A percentile compares a stretch with the other conserved stretches of the same genome.
Evolutionary conservation across 805 yeast species (phyloP).

Genomic region (Candida dajiaensis): DNA sequence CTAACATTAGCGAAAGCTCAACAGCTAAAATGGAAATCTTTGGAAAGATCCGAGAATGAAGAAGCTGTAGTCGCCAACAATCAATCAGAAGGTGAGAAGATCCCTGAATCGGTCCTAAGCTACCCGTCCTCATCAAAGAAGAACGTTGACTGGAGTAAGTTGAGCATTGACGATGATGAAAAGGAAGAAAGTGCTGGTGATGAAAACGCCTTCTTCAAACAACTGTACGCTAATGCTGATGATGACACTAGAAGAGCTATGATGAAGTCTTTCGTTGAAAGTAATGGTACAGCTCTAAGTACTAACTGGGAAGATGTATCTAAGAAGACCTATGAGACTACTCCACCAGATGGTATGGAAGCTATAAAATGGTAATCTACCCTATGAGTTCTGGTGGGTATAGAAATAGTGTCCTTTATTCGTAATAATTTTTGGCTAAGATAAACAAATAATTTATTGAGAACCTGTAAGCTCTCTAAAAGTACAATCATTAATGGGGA

Average conservation of each 20-base stretch:
- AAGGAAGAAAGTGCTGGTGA: conserved; percentile 38
- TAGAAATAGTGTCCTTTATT: background rate
- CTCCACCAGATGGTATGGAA: conserved; percentile 23
- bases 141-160: conserved; percentile 63
- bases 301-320: conserved; percentile 92
- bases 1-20: conserved; percentile 46
- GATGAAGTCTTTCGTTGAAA: conserved; percentile 94
- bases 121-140: conserved; percentile 66
- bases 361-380: conserved; percentile 13
- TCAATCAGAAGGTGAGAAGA: background rate
- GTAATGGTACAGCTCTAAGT: conserved; percentile 88
- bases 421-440: background rate
- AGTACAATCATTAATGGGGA: background rate
- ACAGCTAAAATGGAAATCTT: conserved; percentile 46
- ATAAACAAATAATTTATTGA: background rate
- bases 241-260: conserved; percentile 88
- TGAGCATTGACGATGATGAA: conserved; percentile 41
- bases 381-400: background rate
- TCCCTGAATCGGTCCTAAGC: background rate
- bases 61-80: background rate
- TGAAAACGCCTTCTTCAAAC: conserved; percentile 66
- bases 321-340: conserved; percentile 40
- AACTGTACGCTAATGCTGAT: conserved; percentile 71
- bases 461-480: background rate
- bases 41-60: conserved; percentile 26